phyloP scores from a whole-genome alignment of 352 stramenopile species.

The Globisporangium recalcitrans region DNA sequence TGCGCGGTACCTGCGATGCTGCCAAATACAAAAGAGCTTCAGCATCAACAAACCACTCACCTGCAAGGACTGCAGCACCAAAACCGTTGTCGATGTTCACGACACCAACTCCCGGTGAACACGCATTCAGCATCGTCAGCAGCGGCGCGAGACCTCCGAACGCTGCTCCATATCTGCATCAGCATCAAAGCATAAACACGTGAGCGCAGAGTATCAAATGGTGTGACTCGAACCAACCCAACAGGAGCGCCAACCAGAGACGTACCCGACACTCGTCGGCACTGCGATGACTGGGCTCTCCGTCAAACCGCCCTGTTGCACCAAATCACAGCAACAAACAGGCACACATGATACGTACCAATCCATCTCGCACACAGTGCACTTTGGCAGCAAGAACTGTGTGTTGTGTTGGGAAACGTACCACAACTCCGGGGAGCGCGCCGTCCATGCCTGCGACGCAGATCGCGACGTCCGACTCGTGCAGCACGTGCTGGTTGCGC shows the following conservation, averaged over 20 bases:
- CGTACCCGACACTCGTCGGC: constrained; percentile 92
- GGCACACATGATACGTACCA: background rate
- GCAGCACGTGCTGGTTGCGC: constrained; percentile 79
- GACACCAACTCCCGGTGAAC: constrained; percentile 95
- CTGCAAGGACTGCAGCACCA: constrained; percentile 92
- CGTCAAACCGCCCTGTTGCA: constrained; percentile 69
- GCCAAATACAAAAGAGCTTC: constrained; percentile 2
- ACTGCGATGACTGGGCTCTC: constrained; percentile 85
- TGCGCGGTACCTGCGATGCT: background rate
- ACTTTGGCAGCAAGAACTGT: background rate
- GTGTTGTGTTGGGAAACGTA: constrained; percentile 33
- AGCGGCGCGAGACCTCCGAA: constrained; percentile 92
- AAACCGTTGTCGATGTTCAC: constrained; percentile 99
- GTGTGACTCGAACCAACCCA: background rate
- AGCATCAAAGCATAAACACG: background rate
- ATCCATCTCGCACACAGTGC: background rate
- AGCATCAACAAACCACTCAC: constrained; percentile 22
- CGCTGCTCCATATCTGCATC: constrained; percentile 61
- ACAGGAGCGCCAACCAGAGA: constrained; percentile 10
- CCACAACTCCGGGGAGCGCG: constrained; percentile 95
- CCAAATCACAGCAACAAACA: background rate
- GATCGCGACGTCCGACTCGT: constrained; percentile 90
- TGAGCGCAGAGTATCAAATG: background rate
- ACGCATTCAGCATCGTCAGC: constrained; percentile 97
- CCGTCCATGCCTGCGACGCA: constrained; percentile 97